Evolutionary conservation across 73 alveolate species (phyloP), one percentile per base, ranked within the genome.

Genomic region (Blepharisma japonicum): DNA sequence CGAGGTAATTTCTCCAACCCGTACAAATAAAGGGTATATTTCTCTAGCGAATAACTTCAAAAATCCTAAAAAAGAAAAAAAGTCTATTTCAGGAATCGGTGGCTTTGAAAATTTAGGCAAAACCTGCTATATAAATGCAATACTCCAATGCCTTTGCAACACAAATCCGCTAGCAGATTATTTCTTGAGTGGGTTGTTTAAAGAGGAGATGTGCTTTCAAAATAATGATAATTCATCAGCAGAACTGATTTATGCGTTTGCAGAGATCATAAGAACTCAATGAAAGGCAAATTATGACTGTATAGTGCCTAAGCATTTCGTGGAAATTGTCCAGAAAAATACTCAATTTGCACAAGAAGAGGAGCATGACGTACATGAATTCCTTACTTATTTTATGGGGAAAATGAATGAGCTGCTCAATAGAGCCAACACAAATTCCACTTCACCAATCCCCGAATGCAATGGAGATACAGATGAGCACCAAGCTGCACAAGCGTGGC

Each of bases 101-200:
- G 98, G 98, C 6, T 81, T 94, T 27, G 53, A 84, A 7, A 94
- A 94, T 79, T 83, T 94, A 71, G 98, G 98, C 0, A 94, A 91
- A 83, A 91, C 98, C 14, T 94, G 98, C 82, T 94, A 86, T 83
- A 94, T 94, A 97, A 86, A 91, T 68, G 77, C 98, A 6, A 87
- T 95, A 42, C 83, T 94, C 23, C 91, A 94, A 78, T 94, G 98
- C 54, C 74, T 94, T 53, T 79, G 87, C 55, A 87, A 88, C 55
- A 86, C 91, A 6, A 79, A 78, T 45, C 96, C 88, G 79, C 80
- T 94, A 50, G 82, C 96, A 0, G 79, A 90, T 53, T 94, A 90
- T 83, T 91, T 89, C 86, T 77, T 90, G 38, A 67, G 74, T 74
- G 72, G 84, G 55, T 70, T 49, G 25, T 83, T 87, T 78, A 85